Evolutionary conservation across 345 rosid species (phyloP).

Genomic region (Aethionema arabicum): DNA sequence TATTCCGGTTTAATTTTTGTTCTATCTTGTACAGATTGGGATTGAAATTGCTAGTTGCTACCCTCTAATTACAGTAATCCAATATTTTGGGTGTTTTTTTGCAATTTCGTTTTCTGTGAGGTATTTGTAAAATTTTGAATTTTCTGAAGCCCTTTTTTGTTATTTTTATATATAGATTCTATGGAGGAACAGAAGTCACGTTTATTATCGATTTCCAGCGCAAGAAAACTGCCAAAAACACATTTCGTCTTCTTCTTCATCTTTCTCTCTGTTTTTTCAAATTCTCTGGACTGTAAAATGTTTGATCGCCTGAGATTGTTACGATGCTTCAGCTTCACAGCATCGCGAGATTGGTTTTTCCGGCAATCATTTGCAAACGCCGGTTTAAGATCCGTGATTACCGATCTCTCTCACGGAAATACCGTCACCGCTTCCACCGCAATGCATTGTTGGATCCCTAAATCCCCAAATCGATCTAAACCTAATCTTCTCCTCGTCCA

Average conservation of each 20-base stretch:
- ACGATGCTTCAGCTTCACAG: constrained; percentile 63
- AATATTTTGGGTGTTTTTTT: background rate
- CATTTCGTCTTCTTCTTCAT: background rate
- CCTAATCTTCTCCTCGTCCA: constrained; percentile 69
- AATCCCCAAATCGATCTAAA: constrained; percentile 29
- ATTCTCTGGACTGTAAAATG: constrained; percentile 17
- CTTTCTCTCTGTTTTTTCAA: constrained; percentile 9
- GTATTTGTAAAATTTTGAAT: background rate
- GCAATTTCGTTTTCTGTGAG: background rate
- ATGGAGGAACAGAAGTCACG: constrained; percentile 19
- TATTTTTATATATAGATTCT: background rate
- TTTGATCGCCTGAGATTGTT: constrained; percentile 31
- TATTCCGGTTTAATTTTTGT: background rate
- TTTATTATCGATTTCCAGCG: background rate
- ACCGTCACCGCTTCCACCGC: constrained; percentile 36
- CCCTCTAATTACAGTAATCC: background rate
- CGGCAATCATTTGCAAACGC: constrained; percentile 57
- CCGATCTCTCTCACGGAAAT: constrained; percentile 53
- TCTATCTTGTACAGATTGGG: constrained; percentile 24
- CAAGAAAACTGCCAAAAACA: constrained; percentile 1
- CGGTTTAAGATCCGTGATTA: constrained; percentile 49
- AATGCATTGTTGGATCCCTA: constrained; percentile 80
- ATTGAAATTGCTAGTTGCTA: background rate
- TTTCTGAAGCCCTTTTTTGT: background rate
- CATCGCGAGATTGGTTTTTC: constrained; percentile 57